phyloP scores from a whole-genome alignment of 2,329 filamentous ascomycete species.

The Leptodontidium sp. region DNA sequence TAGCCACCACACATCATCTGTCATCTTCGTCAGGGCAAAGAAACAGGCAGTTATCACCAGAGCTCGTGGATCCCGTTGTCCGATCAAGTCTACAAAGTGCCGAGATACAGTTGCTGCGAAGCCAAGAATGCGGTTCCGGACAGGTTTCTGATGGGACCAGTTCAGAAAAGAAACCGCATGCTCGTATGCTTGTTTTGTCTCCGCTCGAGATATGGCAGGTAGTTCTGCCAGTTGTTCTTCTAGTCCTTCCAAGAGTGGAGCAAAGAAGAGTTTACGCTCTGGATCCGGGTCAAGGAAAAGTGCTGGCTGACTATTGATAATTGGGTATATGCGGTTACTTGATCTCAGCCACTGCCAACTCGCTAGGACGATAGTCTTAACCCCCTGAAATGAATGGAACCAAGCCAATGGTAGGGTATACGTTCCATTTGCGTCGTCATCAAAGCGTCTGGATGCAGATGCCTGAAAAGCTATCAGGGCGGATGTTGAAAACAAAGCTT shows the following conservation, averaged over 20 bases:
- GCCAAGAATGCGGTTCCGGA: slow-evolving; percentile 65
- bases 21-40: slow-evolving; percentile 43
- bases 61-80: slow-evolving; percentile 57
- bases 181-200: slow-evolving; percentile 64
- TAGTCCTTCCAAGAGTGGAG: slow-evolving; percentile 63
- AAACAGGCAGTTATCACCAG: slow-evolving; percentile 45
- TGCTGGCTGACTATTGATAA: slow-evolving; percentile 70
- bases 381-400: slow-evolving; percentile 73
- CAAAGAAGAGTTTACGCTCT: slow-evolving; percentile 64
- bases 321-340: slow-evolving; percentile 64
- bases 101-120: slow-evolving; percentile 71
- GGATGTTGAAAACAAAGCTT: slow-evolving; percentile 68
- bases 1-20: slow-evolving; percentile 67
- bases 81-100: slow-evolving; percentile 67
- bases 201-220: slow-evolving; percentile 29
- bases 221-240: slow-evolving; percentile 60
- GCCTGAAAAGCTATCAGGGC: slow-evolving; percentile 73
- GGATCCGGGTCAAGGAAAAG: slow-evolving; percentile 67
- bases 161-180: slow-evolving; percentile 72
- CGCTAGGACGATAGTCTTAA: slow-evolving; percentile 69
- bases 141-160: slow-evolving; percentile 69
- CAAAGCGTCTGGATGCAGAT: slow-evolving; percentile 68
- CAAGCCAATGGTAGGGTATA: slow-evolving; percentile 69
- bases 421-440: slow-evolving; percentile 58
- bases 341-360: slow-evolving; percentile 70